Evolutionary conservation across 2,329 filamentous ascomycete species (phyloP).

Genomic region (Aspergillus uvarum): DNA sequence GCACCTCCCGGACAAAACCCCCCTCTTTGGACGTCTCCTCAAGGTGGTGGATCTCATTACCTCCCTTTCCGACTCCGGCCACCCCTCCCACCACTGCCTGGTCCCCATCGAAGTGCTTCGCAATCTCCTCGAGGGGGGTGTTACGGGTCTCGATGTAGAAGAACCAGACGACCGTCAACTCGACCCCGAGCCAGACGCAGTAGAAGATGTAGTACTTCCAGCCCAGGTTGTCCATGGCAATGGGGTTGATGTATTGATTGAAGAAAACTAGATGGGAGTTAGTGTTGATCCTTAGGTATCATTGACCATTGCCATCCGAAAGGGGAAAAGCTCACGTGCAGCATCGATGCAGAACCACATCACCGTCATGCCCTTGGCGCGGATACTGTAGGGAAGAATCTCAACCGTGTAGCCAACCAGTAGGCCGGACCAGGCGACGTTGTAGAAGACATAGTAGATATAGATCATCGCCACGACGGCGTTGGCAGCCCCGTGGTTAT

Average conservation of each 20-base stretch:
- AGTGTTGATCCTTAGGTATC: neutral
- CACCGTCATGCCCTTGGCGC: constrained; percentile 48
- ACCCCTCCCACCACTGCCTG: neutral
- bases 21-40: neutral
- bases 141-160: constrained; percentile 37
- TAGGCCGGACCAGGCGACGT: constrained; percentile 20
- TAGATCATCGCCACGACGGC: constrained; percentile 37
- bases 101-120: constrained; percentile 32
- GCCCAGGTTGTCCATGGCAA: constrained; percentile 32
- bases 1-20: neutral
- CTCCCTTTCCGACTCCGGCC: neutral
- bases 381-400: constrained; percentile 51
- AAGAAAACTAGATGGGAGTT: constrained; percentile 28
- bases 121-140: constrained; percentile 35
- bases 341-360: constrained; percentile 36
- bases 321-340: constrained; percentile 10
- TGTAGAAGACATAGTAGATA: constrained; percentile 47
- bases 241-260: constrained; percentile 38
- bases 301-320: neutral
- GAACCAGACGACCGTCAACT: constrained; percentile 36
- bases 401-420: constrained; percentile 47
- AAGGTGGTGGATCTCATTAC: neutral
- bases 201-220: constrained; percentile 44
- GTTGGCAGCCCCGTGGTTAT: constrained; percentile 33
- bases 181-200: constrained; percentile 34